Evolutionary conservation across 1,284 basidiomycete species (phyloP).

Genomic region (Ceratobasidium sp.): DNA sequence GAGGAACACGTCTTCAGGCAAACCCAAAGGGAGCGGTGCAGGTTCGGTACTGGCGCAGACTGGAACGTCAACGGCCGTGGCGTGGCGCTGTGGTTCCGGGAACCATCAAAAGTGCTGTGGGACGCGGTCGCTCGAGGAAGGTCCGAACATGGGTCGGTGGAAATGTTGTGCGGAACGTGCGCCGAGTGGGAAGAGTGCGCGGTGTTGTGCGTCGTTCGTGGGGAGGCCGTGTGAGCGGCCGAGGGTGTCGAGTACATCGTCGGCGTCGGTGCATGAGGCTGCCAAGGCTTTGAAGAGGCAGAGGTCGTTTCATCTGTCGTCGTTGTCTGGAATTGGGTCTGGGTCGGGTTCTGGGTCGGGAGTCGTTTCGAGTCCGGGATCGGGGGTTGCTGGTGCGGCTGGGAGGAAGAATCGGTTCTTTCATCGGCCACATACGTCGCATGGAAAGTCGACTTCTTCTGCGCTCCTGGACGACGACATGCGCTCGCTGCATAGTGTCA

Average conservation of each 20-base stretch:
- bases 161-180: slow-evolving; percentile 37
- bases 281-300: slow-evolving; percentile 22
- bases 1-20: background rate
- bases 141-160: slow-evolving; percentile 8
- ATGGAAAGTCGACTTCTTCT: slow-evolving; percentile 24
- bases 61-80: slow-evolving; percentile 19
- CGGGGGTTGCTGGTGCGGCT: background rate
- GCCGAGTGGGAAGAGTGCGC: slow-evolving; percentile 16
- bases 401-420: slow-evolving; percentile 19
- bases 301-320: slow-evolving; percentile 27
- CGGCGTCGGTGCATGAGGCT: slow-evolving; percentile 34
- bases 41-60: background rate
- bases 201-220: slow-evolving; percentile 35
- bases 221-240: slow-evolving; percentile 33
- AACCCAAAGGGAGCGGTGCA: slow-evolving; percentile 4
- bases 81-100: slow-evolving; percentile 36
- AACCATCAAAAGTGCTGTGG: slow-evolving; percentile 34
- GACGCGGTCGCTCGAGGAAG: slow-evolving; percentile 12
- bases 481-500: slow-evolving; percentile 16
- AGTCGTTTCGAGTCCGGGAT: background rate
- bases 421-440: slow-evolving; percentile 37
- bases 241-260: slow-evolving; percentile 33
- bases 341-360: background rate
- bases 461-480: slow-evolving; percentile 31
- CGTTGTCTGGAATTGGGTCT: slow-evolving; percentile 20